Evolutionary conservation across 345 rosid species (phyloP), one percentile per base, ranked within the genome.

Genomic region (Gossypium herbaceum): DNA sequence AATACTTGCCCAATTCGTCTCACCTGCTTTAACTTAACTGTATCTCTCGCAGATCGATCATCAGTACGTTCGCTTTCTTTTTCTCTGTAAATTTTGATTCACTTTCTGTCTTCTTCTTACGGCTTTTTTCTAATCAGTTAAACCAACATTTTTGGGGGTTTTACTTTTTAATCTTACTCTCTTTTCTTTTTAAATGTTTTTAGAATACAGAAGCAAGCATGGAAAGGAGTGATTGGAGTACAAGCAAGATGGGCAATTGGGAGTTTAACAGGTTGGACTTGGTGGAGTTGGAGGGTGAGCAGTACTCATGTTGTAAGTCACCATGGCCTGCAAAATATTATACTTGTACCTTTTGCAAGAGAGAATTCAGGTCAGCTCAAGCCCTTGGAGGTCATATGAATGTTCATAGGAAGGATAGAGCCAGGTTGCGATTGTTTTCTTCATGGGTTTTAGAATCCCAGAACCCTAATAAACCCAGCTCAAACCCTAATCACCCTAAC

Each of bases 341-440:
- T 78, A 81, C 88, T 20, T 94, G 98, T 70, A 92, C 89, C 85
- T 94, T 92, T 83, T 94, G 98, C 85, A 92, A 90, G 75, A 89
- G 97, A 59, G 98, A 88, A 75, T 94, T 92, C 80, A 87, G 85
- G 85, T 94, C 97, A 45, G 97, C 97, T 80, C 98, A 94, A 82
- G 98, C 97, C 75, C 94, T 94, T 76, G 98, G 97, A 20, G 97
- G 98, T 54, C 98, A 93, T 82, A 93, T 91, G 98, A 93, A 93
- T 77, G 97, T 94, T 65, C 98, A 94, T 66, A 84, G 97, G 68
- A 85, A 94, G 79, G 98, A 94, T 84, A 87, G 97, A 60, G 98
- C 97, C 9, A 86, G 91, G 72, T 77, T 94, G 66, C 86, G 93
- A 71, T 87, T 87, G 77, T 89, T 90, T 16, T 84, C 95, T 54